Conservation (phyloP, 2,329 filamentous ascomycete genomes). For the Sporothrix inflata region DNA sequence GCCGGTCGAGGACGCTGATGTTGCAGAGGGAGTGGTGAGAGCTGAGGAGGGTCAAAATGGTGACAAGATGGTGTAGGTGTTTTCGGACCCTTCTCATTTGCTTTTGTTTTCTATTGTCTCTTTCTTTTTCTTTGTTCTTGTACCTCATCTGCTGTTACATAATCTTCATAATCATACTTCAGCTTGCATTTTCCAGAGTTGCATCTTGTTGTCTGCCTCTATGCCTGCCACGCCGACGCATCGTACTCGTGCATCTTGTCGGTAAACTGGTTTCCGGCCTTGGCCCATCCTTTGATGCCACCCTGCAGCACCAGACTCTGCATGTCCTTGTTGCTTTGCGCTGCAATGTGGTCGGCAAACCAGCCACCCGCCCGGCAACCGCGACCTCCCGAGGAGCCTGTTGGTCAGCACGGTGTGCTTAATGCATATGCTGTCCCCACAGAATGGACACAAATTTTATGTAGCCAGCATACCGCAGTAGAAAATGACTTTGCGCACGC, state of each 20-base stretch:
- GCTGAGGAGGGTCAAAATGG: not conserved
- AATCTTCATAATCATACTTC: too few species aligned
- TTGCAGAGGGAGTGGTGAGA: not conserved
- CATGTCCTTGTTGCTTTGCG: slow-evolving; percentile 46
- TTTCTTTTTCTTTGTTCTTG: not conserved
- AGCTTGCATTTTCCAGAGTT: too few species aligned
- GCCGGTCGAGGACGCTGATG: not conserved
- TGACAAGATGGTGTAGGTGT: not conserved
- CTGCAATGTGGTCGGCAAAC: slow-evolving; percentile 56
- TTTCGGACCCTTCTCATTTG: not conserved
- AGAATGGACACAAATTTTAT: not conserved
- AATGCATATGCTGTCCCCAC: not conserved
- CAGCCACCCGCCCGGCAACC: slow-evolving; percentile 59
- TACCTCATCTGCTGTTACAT: not conserved
- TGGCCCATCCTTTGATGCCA: slow-evolving; percentile 60
- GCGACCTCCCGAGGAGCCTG: slow-evolving; percentile 59
- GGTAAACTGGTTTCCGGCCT: slow-evolving; percentile 51
- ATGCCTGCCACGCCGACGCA: slow-evolving; percentile 40
- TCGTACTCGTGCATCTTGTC: slow-evolving; percentile 54
- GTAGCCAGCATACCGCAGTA: slow-evolving; percentile 50
- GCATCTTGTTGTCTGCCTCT: not conserved
- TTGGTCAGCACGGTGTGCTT: not conserved
- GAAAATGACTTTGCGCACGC: slow-evolving; percentile 48
- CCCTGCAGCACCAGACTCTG: slow-evolving; percentile 54
- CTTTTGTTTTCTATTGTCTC: not conserved